Evolutionary conservation across 129 eudicot species (phyloP).

Genomic region (Glebionis coronaria): DNA sequence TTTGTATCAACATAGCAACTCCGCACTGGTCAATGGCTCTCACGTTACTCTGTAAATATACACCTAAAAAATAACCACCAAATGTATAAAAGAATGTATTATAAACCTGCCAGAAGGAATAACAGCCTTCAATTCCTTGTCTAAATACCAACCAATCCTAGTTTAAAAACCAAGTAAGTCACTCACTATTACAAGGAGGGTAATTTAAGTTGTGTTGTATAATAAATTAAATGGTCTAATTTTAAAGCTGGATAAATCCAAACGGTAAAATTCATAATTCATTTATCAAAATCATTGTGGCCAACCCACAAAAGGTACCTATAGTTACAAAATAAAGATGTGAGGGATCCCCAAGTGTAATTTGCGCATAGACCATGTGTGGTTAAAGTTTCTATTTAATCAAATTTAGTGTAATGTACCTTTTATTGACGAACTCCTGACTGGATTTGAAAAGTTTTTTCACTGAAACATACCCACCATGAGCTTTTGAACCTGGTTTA

Average conservation of each 20-base stretch:
- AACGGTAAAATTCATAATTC: conserved; percentile 72
- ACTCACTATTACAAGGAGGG: too few relatives aligned
- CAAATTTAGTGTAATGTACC: conserved; percentile 12
- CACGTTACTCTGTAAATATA: conserved; percentile 49
- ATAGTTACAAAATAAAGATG: not conserved
- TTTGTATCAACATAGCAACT: conserved; percentile 65
- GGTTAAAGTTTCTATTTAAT: not conserved
- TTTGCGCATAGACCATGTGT: not conserved
- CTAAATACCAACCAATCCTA: too few relatives aligned
- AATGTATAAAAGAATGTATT: too few relatives aligned
- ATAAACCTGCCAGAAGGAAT: too few relatives aligned
- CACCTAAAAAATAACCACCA: too few relatives aligned
- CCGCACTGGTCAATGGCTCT: too few relatives aligned
- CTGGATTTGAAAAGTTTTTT: not conserved
- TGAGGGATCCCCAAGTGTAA: too few relatives aligned
- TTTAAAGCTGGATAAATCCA: conserved; percentile 72
- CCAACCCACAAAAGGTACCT: conserved; percentile 99
- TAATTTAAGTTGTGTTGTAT: too few relatives aligned
- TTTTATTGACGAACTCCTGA: not conserved
- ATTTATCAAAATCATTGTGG: conserved; percentile 82
- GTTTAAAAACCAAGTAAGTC: too few relatives aligned
- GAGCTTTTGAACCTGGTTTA: too few relatives aligned
- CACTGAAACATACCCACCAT: conserved; percentile 77
- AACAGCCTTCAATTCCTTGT: too few relatives aligned
- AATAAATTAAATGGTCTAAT: conserved; percentile 47